These are phyloP conservation scores for Infundibulicybe gibba DNA, from an alignment of 768 basidiomycete genomes.

Conservation along the genomic window DNA sequence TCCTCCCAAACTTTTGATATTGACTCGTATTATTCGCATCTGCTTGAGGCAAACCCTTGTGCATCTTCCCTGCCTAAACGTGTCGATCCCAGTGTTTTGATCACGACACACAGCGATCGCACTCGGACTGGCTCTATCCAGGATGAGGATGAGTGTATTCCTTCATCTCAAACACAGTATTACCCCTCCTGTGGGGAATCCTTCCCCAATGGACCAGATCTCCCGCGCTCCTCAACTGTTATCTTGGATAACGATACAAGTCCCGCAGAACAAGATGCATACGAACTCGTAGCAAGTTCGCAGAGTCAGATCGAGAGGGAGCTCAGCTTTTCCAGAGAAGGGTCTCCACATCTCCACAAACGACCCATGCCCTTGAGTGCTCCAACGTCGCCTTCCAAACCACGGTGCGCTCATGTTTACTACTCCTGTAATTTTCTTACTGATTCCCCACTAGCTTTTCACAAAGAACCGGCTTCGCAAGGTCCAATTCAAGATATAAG, in stretches of 20 bases:
- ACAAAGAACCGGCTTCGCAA: neutral
- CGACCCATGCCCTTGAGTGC: too few relatives aligned
- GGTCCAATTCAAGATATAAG: neutral
- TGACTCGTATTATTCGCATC: constrained; percentile 6
- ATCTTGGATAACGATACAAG: constrained; percentile 5
- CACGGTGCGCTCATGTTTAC: neutral
- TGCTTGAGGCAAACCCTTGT: neutral
- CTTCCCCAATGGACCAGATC: neutral
- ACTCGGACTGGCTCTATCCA: too few relatives aligned
- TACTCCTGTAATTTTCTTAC: neutral
- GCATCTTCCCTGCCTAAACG: neutral
- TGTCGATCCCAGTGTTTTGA: too few relatives aligned
- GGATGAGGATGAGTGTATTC: too few relatives aligned
- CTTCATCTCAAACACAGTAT: too few relatives aligned
- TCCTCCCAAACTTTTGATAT: constrained; percentile 32
- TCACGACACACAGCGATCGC: too few relatives aligned
- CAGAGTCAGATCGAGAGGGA: constrained; percentile 41
- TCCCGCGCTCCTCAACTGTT: neutral
- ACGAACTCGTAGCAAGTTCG: constrained; percentile 39
- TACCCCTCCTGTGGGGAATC: neutral
- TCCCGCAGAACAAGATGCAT: neutral
- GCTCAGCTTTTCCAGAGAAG: constrained; percentile 14
- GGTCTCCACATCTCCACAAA: constrained; percentile 1
- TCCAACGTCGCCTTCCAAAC: neutral
- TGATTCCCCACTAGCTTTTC: neutral